Evolutionary conservation across 2,329 filamentous ascomycete species (phyloP), one percentile per base, ranked within the genome.

Genomic region (Trichophyton equinum): DNA sequence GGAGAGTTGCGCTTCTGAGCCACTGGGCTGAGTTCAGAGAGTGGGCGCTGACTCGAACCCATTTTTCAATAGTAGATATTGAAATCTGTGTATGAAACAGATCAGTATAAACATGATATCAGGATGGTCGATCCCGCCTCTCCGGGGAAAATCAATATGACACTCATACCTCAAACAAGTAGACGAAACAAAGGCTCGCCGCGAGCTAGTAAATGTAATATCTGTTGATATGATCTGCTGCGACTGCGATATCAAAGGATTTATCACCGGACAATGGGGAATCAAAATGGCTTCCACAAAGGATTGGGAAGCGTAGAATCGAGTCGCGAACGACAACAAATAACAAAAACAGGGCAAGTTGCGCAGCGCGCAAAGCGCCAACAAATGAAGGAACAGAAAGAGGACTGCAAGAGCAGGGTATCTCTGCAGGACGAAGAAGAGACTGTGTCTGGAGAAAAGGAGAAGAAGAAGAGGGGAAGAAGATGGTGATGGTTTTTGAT

Each of bases 1-100:
- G 91, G 91, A 58, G 91, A 96, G 78, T 97, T 97, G 69, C 91
- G 83, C 72, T 92, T 84, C 74, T 85, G 86, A 75, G 91, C 89
- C 64, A 88, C 88, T 59, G 88, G 88, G 67, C 88, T 89, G 70
- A 99, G 85, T 78, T 99, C 94, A 64, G 90, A 88, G 65, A 99
- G 82, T 62, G 94, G 88, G 68, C 88, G 85, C 70, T 86, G 82
- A 81, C 73, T 74, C 38, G 53, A 56, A 76, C 69, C 81, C 79
- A 72, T 77, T 80, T 60, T 77, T 71, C 78, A 83, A 82, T 74
- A 15, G n/a, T 20, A 15, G 18, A 55, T 55, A 38, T 38, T 38
- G 33, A 38, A 44, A 44, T 20, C 51, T 55, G 3, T 55, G 4
- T 15, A 36, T 20, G 27, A 36, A 18, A 20, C 27, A n/a, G 25